Evolutionary conservation across 345 rosid genomes (phyloP), one percentile per base, ranked within the genome.

Genomic region (Sisymbrium altissimum): DNA sequence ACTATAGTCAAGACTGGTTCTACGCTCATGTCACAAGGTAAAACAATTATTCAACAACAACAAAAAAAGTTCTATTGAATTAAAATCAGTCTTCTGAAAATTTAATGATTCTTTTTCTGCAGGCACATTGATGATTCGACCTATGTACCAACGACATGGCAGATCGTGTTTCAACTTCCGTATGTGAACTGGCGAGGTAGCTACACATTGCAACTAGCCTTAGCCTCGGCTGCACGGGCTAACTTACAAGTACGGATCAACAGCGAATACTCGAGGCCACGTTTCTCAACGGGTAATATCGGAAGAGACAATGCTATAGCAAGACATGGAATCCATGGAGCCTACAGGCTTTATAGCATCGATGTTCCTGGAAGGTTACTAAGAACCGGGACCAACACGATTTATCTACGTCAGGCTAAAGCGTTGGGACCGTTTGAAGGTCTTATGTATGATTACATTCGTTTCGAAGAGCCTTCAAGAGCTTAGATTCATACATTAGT

Each of bases 1-100:
- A 92, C 72, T 79, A 82, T 62, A 52, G 25, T 12, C 70, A 41
- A 69, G 87, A 89, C 66, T 92, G 99, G 99, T 87, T 92, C 82
- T 92, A 73, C 71, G 97, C 92, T 66, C 99, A 92, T n/a, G 96
- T 89, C 70, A 81, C 88, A 27, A 85, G 97, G 96, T 86, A 4
- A 56, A 44, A 3, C 13, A 45, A 39, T 49, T 3, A 29, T n/a
- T n/a, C n/a, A n/a, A n/a, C n/a, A n/a, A n/a, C n/a, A n/a, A n/a
- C n/a, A n/a, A n/a, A n/a, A n/a, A 9, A 4, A 5, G 27, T 66
- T 12, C 38, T 39, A 23, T 36, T 11, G 35, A 40, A 23, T n/a
- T 40, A 32, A 40, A 27, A 53, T 54, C 11, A 54, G 59, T 54
- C 9, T 53, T 35, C 7, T 10, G n/a, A n/a, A 3, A 43, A 17